phyloP scores from a whole-genome alignment of 148 eudicot genomes.

The Polygonum aviculare region DNA sequence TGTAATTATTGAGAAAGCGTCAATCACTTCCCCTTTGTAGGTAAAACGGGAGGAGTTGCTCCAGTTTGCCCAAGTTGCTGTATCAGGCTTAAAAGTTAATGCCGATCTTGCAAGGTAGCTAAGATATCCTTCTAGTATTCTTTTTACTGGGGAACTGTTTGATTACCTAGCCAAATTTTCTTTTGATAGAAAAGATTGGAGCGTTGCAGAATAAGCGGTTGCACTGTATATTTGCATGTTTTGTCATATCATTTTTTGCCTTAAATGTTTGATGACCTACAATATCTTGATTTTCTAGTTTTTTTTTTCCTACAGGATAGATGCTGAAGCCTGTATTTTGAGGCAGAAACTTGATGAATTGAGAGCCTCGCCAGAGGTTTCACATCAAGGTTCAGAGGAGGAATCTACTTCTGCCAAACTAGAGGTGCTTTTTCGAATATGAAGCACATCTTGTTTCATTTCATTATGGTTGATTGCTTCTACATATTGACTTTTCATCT shows the following conservation, averaged over 20 bases:
- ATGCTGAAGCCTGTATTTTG: slow-evolving; percentile 57
- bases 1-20: background rate
- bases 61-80: slow-evolving; percentile 93
- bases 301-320: slow-evolving; percentile 56
- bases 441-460: background rate
- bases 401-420: slow-evolving; percentile 42
- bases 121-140: background rate
- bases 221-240: background rate
- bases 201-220: background rate
- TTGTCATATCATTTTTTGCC: background rate
- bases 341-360: slow-evolving; percentile 58
- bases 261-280: background rate
- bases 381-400: slow-evolving; percentile 33
- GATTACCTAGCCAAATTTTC: background rate
- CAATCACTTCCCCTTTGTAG: slow-evolving; percentile 25
- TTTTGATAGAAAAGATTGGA: background rate
- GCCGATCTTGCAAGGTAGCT: slow-evolving; percentile 73
- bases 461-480: background rate
- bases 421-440: slow-evolving; percentile 42
- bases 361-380: slow-evolving; percentile 27
- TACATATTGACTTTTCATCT: background rate
- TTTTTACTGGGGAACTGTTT: background rate
- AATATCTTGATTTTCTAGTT: background rate
- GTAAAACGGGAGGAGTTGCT: slow-evolving; percentile 92
- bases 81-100: slow-evolving; percentile 82